Evolutionary conservation across 2,329 filamentous ascomycete species (phyloP), one percentile per base, ranked within the genome.

Genomic region (Westerdykella aurantiaca): DNA sequence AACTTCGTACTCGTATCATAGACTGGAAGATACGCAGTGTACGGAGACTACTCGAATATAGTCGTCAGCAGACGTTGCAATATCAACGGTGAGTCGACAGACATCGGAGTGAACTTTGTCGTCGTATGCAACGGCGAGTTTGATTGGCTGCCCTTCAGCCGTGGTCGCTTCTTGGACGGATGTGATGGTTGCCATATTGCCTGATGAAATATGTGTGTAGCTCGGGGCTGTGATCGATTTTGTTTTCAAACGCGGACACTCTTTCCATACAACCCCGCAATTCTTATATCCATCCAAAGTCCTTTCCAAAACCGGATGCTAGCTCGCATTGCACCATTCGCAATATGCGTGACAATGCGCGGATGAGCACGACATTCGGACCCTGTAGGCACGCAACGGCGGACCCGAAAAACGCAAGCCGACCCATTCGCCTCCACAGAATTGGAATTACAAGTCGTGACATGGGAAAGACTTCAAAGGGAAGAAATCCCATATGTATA

Each of bases 1-100:
- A 68, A 71, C 13, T 49, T 64, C 2, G 63, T 68, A 2, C 61
- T 61, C 34, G 61, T 64, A 34, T 69, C 65, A 43, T 56, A 56
- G 1, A 68, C 64, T 10, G 66, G 64, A 7, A 68, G 45, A 23
- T 69, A 69, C 6, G 50, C 51, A 1, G 58, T 42, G 37, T 69
- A 69, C 41, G 61, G 61, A 25, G 64, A 69, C 64, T 68, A 33
- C 4, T 23, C 7, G 16, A n/a, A n/a, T 35, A 39, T 2, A 39
- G 13, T 4, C 2, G 16, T 34, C 5, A 17, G 14, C 21, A 13
- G 25, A 17, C 2, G 9, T 33, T 29, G 23, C 6, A 9, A 12
- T 3, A 31, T 7, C 3, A 21, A 2, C 10, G 37, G 34, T 12
- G 14, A 23, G 21, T 18, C 21, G 17, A 33, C 31, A 5, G 47